Evolutionary conservation across 2,329 filamentous ascomycete genomes (phyloP).

Genomic region (Clarireedia sp.): DNA sequence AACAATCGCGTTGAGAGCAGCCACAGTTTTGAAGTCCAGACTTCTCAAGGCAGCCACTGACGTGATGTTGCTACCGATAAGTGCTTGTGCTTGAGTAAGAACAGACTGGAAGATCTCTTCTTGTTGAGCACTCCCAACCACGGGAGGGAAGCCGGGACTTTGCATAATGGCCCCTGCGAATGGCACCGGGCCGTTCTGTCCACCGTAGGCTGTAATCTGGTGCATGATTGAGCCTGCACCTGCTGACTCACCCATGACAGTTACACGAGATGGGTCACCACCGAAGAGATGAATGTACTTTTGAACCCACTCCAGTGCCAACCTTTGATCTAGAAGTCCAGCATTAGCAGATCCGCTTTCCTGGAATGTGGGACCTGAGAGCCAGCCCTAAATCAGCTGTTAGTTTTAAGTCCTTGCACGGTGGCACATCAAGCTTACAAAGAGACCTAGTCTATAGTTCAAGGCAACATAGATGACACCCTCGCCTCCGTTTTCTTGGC

Average conservation of each 20-base stretch:
- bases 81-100: slow-evolving; percentile 12
- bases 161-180: slow-evolving; percentile 35
- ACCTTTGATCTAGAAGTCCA: slow-evolving; percentile 45
- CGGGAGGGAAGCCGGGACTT: slow-evolving; percentile 21
- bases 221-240: slow-evolving; percentile 47
- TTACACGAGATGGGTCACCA: slow-evolving; percentile 42
- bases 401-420: neutral
- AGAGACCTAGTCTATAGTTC: slow-evolving; percentile 30
- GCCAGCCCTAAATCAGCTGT: slow-evolving; percentile 17
- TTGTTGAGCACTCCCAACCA: neutral
- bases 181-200: slow-evolving; percentile 29
- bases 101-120: slow-evolving; percentile 11
- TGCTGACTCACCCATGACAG: slow-evolving; percentile 43
- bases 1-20: slow-evolving; percentile 15
- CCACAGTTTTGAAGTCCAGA: slow-evolving; percentile 9
- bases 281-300: slow-evolving; percentile 47
- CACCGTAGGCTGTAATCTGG: slow-evolving; percentile 46
- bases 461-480: slow-evolving; percentile 31
- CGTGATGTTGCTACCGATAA: slow-evolving; percentile 8
- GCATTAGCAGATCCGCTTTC: slow-evolving; percentile 40
- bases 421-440: slow-evolving; percentile 16
- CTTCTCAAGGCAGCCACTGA: slow-evolving; percentile 5
- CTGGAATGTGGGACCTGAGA: slow-evolving; percentile 36
- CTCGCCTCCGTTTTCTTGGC: slow-evolving; percentile 24
- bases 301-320: slow-evolving; percentile 51